phyloP scores from a whole-genome alignment of 768 basidiomycete genomes.

The Cystobasidiopsis lactophilus region DNA sequence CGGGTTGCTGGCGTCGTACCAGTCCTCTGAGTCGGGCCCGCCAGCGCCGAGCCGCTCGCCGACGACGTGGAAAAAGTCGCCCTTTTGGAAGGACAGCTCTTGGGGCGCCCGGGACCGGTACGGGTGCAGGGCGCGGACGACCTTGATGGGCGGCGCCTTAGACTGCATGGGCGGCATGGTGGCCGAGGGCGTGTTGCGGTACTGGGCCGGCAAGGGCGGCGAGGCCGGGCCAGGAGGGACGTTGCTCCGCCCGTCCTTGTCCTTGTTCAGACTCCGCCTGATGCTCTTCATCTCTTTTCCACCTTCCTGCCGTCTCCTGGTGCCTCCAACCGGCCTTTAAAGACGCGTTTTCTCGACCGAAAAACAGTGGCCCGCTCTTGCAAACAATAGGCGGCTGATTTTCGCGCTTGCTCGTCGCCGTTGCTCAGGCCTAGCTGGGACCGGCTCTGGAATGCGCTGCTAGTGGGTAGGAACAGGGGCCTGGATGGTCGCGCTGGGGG shows the following conservation, averaged over 20 bases:
- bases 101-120: conserved; percentile 49
- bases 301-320: no score
- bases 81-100: conserved; percentile 71
- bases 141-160: conserved; percentile 65
- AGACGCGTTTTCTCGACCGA: no score
- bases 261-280: not conserved
- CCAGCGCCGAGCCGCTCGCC: conserved; percentile 30
- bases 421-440: no score
- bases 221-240: not conserved
- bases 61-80: conserved; percentile 94
- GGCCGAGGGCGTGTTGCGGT: not conserved
- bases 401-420: no score
- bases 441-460: no score
- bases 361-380: no score
- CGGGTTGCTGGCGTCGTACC: conserved; percentile 92
- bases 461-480: no score
- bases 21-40: conserved; percentile 30
- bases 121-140: conserved; percentile 57
- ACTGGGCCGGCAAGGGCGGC: conserved; percentile 1
- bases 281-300: not conserved
- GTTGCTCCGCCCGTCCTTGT: not conserved
- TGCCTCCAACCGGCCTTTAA: no score
- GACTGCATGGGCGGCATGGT: not conserved
- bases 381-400: no score
- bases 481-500: no score